Evolutionary conservation across 1,284 basidiomycete genomes (phyloP).

Genomic region (Puccinia coronata): DNA sequence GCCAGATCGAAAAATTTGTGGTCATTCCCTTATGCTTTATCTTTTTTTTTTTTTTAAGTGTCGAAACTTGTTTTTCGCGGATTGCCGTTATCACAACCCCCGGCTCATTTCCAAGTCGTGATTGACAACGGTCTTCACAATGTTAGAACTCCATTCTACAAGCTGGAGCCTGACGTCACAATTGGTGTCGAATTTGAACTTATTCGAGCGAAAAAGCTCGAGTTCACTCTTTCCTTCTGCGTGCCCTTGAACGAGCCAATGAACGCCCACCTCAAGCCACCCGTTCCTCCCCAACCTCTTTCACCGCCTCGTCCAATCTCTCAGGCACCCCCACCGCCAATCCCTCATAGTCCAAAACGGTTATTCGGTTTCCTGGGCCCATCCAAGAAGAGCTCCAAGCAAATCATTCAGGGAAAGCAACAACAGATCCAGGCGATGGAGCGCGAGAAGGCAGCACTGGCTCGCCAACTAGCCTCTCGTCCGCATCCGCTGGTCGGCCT

Average conservation of each 20-base stretch:
- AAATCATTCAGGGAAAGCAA: neutral
- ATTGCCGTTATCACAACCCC: slow-evolving; percentile 8
- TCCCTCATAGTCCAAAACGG: slow-evolving; percentile 28
- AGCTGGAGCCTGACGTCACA: slow-evolving; percentile 35
- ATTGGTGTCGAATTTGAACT: slow-evolving; percentile 46
- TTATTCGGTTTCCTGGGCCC: slow-evolving; percentile 40
- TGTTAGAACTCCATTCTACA: slow-evolving; percentile 34
- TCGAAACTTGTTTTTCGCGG: slow-evolving; percentile 34
- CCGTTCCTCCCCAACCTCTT: slow-evolving; percentile 2
- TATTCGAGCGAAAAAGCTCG: slow-evolving; percentile 39
- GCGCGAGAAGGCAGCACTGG: slow-evolving; percentile 4
- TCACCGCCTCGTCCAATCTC: slow-evolving; percentile 11
- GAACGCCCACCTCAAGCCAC: slow-evolving; percentile 46
- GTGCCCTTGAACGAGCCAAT: slow-evolving; percentile 36
- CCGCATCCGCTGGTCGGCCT: slow-evolving; percentile 30
- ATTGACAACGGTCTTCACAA: slow-evolving; percentile 48
- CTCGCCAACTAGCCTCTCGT: neutral
- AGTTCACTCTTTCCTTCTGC: slow-evolving; percentile 42
- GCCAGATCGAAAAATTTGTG: neutral
- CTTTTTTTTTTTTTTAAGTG: slow-evolving; percentile 4
- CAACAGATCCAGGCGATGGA: slow-evolving; percentile 18
- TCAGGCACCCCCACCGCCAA: slow-evolving; percentile 1
- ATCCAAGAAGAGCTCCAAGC: slow-evolving; percentile 30
- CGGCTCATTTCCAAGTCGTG: slow-evolving; percentile 37
- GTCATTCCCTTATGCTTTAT: too few species aligned